A percentile compares a stretch with the other conserved stretches of the same genome.
Conservation (phyloP, 1,284 basidiomycete genomes). For the Albatrellus sp. region DNA sequence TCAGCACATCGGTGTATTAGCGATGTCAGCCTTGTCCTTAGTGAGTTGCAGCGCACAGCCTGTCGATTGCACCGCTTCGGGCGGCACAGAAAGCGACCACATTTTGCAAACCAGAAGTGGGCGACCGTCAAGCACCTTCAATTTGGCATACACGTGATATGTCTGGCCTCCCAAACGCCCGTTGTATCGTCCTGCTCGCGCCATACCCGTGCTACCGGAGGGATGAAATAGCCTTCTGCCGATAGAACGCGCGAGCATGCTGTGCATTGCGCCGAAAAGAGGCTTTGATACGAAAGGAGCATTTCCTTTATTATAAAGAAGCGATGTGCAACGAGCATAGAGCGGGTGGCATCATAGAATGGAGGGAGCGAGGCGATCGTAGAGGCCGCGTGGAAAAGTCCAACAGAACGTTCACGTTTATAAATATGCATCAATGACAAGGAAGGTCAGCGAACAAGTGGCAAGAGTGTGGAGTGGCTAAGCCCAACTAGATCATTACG, state of each 20-base stretch:
- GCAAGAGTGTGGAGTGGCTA: neutral
- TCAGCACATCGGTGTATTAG: too few species aligned
- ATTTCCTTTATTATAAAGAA: conserved; percentile 24
- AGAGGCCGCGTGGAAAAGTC: too few species aligned
- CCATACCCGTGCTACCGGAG: conserved; percentile 55
- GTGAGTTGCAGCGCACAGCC: too few species aligned
- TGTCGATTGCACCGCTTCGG: too few species aligned
- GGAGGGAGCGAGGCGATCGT: too few species aligned
- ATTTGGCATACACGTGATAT: conserved; percentile 34
- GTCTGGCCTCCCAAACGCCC: conserved; percentile 36
- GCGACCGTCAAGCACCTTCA: conserved; percentile 9
- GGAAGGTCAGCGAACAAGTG: conserved; percentile 4
- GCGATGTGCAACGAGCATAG: neutral
- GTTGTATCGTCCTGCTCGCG: conserved; percentile 17
- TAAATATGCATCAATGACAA: too few species aligned
- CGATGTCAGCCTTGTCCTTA: too few species aligned
- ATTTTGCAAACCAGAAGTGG: conserved; percentile 14
- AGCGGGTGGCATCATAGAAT: conserved; percentile 4
- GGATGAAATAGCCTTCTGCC: conserved; percentile 46
- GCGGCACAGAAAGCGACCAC: conserved; percentile 19
- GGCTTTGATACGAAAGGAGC: conserved; percentile 37
- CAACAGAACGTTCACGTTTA: too few species aligned
- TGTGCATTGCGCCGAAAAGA: conserved; percentile 49
- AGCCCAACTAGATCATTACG: neutral
- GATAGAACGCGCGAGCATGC: conserved; percentile 52